phyloP scores from a whole-genome alignment of 2,329 filamentous ascomycete species.

The Colletotrichum caudatum region DNA sequence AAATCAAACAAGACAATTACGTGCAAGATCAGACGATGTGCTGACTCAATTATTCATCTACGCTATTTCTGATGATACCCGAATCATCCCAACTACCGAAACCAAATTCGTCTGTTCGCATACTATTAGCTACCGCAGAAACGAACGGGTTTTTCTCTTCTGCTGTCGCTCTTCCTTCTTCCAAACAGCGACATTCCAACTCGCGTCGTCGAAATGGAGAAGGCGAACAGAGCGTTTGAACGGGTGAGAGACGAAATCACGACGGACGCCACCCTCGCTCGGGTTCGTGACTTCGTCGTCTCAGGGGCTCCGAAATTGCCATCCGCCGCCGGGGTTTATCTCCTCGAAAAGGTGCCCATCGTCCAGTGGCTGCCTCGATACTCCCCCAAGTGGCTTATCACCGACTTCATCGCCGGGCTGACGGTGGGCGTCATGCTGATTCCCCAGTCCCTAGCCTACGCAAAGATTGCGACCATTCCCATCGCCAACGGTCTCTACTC shows the following conservation, averaged over 20 bases:
- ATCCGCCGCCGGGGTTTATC: conserved; percentile 65
- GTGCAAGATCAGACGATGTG: conserved; percentile 11
- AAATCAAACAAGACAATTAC: conserved; percentile 7
- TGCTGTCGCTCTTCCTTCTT: neutral
- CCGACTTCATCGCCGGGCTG: conserved; percentile 72
- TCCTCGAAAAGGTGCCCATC: conserved; percentile 71
- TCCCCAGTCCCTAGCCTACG: conserved; percentile 72
- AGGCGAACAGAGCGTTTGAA: conserved; percentile 15
- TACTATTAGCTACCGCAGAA: neutral
- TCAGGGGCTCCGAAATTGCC: conserved; percentile 57
- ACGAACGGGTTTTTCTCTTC: neutral
- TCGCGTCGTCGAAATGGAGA: conserved; percentile 24
- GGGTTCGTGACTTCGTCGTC: conserved; percentile 48
- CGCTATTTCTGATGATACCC: conserved; percentile 6
- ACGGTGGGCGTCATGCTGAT: conserved; percentile 72
- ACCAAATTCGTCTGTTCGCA: conserved; percentile 26
- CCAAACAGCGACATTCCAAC: neutral
- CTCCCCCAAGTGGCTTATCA: conserved; percentile 69
- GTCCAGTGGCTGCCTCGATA: conserved; percentile 74
- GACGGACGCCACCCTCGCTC: conserved; percentile 51
- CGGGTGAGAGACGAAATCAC: conserved; percentile 42
- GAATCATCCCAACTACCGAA: conserved; percentile 37
- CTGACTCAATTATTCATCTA: conserved; percentile 5
- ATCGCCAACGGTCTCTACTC: conserved; percentile 71
- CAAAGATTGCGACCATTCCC: conserved; percentile 71